Percentiles rank a stretch among this genome's conserved stretches.
Evolutionary conservation across 2,329 filamentous ascomycete species (phyloP).

Genomic region (Knoxdaviesia capensis): DNA sequence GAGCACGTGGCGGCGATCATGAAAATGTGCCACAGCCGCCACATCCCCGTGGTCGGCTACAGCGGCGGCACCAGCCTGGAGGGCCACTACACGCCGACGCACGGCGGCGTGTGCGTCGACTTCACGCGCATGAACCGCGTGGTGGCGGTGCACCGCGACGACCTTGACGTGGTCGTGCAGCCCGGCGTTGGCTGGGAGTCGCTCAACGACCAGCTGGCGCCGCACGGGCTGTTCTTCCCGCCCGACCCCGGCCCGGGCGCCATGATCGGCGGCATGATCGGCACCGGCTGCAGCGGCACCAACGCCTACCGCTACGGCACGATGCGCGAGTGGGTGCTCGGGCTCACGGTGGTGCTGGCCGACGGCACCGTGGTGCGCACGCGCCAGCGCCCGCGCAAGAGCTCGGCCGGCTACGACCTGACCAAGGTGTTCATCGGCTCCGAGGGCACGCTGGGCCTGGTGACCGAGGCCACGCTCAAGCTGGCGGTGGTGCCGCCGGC

Average conservation of each 20-base stretch:
- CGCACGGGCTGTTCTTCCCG: conserved; percentile 71
- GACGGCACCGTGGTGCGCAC: conserved; percentile 86
- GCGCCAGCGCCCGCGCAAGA: conserved; percentile 70
- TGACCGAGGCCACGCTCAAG: conserved; percentile 81
- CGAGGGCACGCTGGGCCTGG: conserved; percentile 77
- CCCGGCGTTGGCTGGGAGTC: conserved; percentile 73
- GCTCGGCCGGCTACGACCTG: conserved; percentile 78
- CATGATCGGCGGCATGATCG: conserved; percentile 80
- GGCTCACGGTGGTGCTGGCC: conserved; percentile 69
- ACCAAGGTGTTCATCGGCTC: conserved; percentile 79
- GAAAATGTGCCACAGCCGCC: conserved; percentile 65
- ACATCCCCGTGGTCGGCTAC: conserved; percentile 72
- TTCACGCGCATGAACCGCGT: conserved; percentile 75
- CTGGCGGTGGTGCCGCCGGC: conserved; percentile 63
- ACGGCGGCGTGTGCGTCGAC: conserved; percentile 69
- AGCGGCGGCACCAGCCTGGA: conserved; percentile 79
- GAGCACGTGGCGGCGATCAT: conserved; percentile 74
- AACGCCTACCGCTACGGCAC: conserved; percentile 87
- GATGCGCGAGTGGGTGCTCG: conserved; percentile 86
- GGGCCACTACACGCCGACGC: conserved; percentile 69
- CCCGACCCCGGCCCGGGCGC: conserved; percentile 81
- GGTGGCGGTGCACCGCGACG: conserved; percentile 53
- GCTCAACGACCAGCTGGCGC: conserved; percentile 57
- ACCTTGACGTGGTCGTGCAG: conserved; percentile 58
- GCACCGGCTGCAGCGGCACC: conserved; percentile 55